These are phyloP conservation scores for Fusarium sp. DNA, from an alignment of 2,329 filamentous ascomycete species.

Conservation along the genomic window DNA sequence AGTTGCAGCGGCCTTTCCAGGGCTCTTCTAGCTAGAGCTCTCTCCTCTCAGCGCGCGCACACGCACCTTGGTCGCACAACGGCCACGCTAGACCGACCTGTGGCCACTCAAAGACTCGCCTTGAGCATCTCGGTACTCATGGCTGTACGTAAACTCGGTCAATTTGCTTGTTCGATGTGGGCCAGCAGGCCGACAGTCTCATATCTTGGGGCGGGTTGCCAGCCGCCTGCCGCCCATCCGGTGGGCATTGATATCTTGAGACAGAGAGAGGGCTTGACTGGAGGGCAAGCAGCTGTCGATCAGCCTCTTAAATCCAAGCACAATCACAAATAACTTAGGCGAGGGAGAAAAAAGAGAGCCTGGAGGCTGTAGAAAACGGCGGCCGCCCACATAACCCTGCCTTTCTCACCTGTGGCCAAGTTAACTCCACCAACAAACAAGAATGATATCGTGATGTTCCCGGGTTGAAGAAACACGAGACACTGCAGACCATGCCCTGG, in stretches of 20 bases:
- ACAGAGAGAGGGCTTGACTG: neutral
- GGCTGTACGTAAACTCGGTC: constrained; percentile 20
- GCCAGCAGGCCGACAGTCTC: constrained; percentile 3
- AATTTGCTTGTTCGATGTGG: constrained; percentile 11
- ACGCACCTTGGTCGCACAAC: constrained; percentile 6
- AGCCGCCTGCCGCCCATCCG: constrained; percentile 1
- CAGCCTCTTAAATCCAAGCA: neutral
- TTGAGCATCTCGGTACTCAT: constrained; percentile 1
- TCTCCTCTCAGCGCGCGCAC: constrained; percentile 7
- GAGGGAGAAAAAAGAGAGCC: neutral
- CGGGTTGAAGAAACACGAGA: neutral
- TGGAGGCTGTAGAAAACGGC: neutral
- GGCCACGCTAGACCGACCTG: constrained; percentile 13
- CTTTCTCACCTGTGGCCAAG: neutral
- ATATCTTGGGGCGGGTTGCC: constrained; percentile 11
- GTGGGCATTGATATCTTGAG: neutral
- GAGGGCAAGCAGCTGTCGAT: neutral
- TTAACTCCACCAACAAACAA: constrained; percentile 22
- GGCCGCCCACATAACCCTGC: neutral
- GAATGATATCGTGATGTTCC: constrained; percentile 3
- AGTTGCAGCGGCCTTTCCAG: neutral
- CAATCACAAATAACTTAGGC: neutral
- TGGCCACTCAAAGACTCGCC: neutral
- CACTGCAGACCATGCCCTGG: neutral
- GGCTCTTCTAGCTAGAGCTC: constrained; percentile 3